A percentile compares a stretch with the other conserved stretches of the same genome.
Conservation (phyloP, 805 yeast species). For the Tetrapisispora fleetii region DNA sequence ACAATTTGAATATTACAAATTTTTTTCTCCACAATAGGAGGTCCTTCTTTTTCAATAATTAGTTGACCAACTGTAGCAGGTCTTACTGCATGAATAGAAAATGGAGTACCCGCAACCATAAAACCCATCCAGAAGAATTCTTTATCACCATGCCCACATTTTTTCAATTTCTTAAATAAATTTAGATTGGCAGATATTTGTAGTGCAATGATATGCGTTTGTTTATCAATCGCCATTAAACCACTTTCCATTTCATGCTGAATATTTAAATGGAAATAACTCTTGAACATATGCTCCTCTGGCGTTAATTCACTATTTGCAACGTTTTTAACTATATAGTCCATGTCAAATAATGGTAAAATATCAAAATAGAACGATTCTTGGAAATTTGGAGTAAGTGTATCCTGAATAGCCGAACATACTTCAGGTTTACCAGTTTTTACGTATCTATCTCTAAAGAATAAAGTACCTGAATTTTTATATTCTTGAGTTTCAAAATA, state of each 20-base stretch:
- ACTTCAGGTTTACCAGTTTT: slow-evolving; percentile 19
- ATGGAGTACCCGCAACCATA: slow-evolving; percentile 45
- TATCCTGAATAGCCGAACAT: slow-evolving; percentile 34
- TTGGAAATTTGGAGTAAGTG: slow-evolving; percentile 36
- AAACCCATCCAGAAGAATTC: slow-evolving; percentile 66
- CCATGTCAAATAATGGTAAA: slow-evolving; percentile 6
- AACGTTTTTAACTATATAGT: slow-evolving; percentile 6
- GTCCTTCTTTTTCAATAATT: slow-evolving; percentile 1
- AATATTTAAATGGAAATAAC: slow-evolving; percentile 35
- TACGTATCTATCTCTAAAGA: slow-evolving; percentile 5
- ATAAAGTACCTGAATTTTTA: slow-evolving; percentile 11
- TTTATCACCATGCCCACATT: slow-evolving; percentile 64
- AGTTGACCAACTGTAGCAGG: slow-evolving; percentile 15
- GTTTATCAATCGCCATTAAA: slow-evolving; percentile 32
- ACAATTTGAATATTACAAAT: slow-evolving; percentile 12
- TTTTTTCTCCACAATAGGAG: slow-evolving; percentile 2
- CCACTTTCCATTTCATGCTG: slow-evolving; percentile 43
- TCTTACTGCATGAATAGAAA: slow-evolving; percentile 6
- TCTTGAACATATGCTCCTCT: slow-evolving; percentile 27
- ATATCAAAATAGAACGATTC: slow-evolving; percentile 34
- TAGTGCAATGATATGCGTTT: slow-evolving; percentile 40
- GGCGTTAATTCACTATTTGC: slow-evolving; percentile 11
- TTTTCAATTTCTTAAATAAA: slow-evolving; percentile 34
- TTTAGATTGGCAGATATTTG: slow-evolving; percentile 36
- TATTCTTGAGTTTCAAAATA: slow-evolving; percentile 15